Conservation (phyloP, 2,329 filamentous ascomycete genomes). For the Fusarium bactridioides region DNA sequence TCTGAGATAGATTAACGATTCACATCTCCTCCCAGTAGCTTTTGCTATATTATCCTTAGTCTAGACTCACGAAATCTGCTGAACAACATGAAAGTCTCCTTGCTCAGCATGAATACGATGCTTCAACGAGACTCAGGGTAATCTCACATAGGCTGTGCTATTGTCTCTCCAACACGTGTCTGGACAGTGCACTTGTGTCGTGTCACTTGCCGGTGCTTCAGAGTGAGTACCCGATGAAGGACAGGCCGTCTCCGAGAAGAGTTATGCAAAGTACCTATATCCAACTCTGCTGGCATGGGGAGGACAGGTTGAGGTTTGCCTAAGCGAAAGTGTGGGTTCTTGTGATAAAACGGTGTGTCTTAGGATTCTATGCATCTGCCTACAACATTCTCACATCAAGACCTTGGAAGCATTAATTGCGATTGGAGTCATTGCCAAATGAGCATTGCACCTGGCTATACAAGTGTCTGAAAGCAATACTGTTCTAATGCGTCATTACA, state of each 20-base stretch:
- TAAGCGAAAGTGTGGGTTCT: constrained; percentile 37
- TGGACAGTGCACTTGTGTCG: constrained; percentile 13
- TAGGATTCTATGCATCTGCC: constrained; percentile 1
- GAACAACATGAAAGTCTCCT: background rate
- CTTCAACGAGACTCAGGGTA: background rate
- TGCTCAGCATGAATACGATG: constrained; percentile 5
- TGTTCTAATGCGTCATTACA: background rate
- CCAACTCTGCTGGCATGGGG: background rate
- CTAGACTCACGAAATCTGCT: background rate
- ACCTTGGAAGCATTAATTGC: background rate
- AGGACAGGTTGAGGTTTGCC: constrained; percentile 19
- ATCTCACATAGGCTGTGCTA: constrained; percentile 17
- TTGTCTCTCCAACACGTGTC: constrained; percentile 33
- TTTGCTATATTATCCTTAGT: background rate
- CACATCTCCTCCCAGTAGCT: background rate
- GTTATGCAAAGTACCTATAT: constrained; percentile 17
- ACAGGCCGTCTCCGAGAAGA: constrained; percentile 18
- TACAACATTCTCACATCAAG: background rate
- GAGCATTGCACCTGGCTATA: background rate
- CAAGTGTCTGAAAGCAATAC: background rate
- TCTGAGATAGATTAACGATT: constrained; percentile 22
- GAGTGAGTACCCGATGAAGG: constrained; percentile 28
- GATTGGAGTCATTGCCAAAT: background rate
- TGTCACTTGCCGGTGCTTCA: constrained; percentile 27
- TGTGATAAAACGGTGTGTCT: constrained; percentile 24